phyloP scores from a whole-genome alignment of 2,329 filamentous ascomycete genomes.

The Nannizziopsis barbatae region DNA sequence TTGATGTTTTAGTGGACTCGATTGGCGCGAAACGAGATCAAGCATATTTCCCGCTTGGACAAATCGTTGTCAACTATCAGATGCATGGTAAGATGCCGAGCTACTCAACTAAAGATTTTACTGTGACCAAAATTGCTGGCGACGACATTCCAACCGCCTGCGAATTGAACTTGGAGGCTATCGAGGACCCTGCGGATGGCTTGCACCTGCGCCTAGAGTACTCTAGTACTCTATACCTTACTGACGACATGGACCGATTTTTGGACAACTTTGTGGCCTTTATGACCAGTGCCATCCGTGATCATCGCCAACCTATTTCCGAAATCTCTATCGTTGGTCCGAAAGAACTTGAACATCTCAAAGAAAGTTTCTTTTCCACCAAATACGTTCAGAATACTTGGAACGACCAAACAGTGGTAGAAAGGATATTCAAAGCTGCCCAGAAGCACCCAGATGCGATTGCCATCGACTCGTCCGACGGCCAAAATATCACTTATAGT shows the following conservation, averaged over 20 bases:
- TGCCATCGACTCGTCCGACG: conserved; percentile 18
- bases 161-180: conserved; percentile 19
- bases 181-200: conserved; percentile 18
- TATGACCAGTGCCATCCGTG: conserved; percentile 18
- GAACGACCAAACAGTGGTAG: conserved; percentile 15
- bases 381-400: conserved; percentile 15
- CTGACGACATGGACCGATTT: conserved; percentile 21
- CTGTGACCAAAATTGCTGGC: conserved; percentile 14
- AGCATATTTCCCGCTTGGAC: conserved; percentile 15
- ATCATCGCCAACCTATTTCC: conserved; percentile 19
- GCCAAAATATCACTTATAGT: conserved; percentile 16
- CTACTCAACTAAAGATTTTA: conserved; percentile 18
- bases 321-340: conserved; percentile 19
- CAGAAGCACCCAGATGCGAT: conserved; percentile 13
- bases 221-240: conserved; percentile 17
- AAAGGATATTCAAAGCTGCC: conserved; percentile 14
- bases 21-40: conserved; percentile 12
- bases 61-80: conserved; percentile 17
- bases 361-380: conserved; percentile 16
- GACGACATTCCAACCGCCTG: conserved; percentile 20
- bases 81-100: conserved; percentile 19
- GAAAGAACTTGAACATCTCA: conserved; percentile 18
- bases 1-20: conserved; percentile 15
- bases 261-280: conserved; percentile 21
- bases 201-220: conserved; percentile 18